These are phyloP conservation scores for Azolla pinnata DNA, from an alignment of 75 land plant species.

Conservation along the genomic window DNA sequence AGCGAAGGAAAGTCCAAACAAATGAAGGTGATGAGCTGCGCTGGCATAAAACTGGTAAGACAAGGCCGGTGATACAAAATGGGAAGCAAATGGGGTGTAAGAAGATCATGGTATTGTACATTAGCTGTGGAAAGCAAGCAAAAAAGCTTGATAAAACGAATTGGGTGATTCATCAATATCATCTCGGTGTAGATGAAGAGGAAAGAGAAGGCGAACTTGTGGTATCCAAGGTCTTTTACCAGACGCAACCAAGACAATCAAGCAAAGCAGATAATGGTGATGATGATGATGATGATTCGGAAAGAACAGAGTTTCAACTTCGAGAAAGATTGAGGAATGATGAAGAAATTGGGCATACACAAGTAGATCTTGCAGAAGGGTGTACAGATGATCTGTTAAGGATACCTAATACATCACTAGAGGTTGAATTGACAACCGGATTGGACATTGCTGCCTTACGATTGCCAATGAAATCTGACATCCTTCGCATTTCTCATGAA, in stretches of 20 bases:
- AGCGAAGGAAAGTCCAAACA: conserved; percentile 67
- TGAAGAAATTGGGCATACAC: too few species aligned
- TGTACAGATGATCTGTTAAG: too few species aligned
- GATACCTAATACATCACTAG: too few species aligned
- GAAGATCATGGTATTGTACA: conserved; percentile 86
- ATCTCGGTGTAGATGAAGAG: conserved; percentile 66
- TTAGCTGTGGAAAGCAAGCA: conserved; percentile 56
- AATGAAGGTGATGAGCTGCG: conserved; percentile 65
- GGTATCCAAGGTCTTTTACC: conserved; percentile 86
- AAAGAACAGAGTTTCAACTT: too few species aligned
- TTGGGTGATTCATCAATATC: conserved; percentile 98
- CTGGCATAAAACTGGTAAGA: conserved; percentile 98
- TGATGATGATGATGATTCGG: background rate
- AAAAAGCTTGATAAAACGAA: conserved; percentile 82
- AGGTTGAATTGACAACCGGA: too few species aligned
- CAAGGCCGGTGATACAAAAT: conserved; percentile 52
- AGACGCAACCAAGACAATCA: conserved; percentile 68
- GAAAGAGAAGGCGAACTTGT: conserved; percentile 91
- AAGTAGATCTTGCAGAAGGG: too few species aligned
- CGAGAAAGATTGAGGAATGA: too few species aligned
- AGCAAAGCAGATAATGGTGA: background rate
- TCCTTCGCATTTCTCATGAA: too few species aligned
- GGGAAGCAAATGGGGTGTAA: conserved; percentile 65
- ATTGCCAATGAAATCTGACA: too few species aligned
- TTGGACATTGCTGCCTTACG: too few species aligned